Evolutionary conservation across 768 basidiomycete genomes (phyloP), one percentile per base, ranked within the genome.

Genomic region (Astraeus odoratus): DNA sequence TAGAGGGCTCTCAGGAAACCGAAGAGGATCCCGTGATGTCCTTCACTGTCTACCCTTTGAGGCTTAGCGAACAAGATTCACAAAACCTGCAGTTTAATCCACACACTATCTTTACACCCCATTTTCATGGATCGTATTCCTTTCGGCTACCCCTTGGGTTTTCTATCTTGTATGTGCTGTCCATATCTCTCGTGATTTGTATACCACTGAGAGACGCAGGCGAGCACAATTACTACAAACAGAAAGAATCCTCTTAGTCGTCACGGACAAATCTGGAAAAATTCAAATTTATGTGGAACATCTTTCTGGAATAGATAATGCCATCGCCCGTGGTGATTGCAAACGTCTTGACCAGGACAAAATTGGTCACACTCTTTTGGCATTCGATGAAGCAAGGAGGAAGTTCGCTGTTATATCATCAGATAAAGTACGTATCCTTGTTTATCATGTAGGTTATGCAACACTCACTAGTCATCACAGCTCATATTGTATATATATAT

Each of bases 361-460:
- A 13, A n/a, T n/a, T n/a, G n/a, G n/a, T n/a, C n/a, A n/a, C n/a
- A n/a, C n/a, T n/a, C n/a, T 29, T 6, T 13, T 29, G 13, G 27
- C 27, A 29, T 29, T 29, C 13, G 27, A 29, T 13, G 27, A 29
- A 13, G 53, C 60, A 4, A 71, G 65, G 47, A 64, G 72, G 3
- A 63, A 72, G 51, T 55, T 78, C 19, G 65, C 66, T 1, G 43
- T 76, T 4, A 70, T 71, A 47, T 55, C 65, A 8, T 52, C 63
- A 5, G 54, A 52, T 1, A 73, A 68, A 61, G 73, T 72, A 22
- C 20, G 36, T 29, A 29, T 29, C 27, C 27, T 29, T 29, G 13
- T 13, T n/a, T n/a, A n/a, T n/a, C n/a, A n/a, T 9, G 19, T 27
- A 3, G 25, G 15, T 19, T 3, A 2, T 3, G 13, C n/a, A 31